Evolutionary conservation across 768 basidiomycete genomes (phyloP), one percentile per base, ranked within the genome.

Genomic region (Auriscalpium orientale): DNA sequence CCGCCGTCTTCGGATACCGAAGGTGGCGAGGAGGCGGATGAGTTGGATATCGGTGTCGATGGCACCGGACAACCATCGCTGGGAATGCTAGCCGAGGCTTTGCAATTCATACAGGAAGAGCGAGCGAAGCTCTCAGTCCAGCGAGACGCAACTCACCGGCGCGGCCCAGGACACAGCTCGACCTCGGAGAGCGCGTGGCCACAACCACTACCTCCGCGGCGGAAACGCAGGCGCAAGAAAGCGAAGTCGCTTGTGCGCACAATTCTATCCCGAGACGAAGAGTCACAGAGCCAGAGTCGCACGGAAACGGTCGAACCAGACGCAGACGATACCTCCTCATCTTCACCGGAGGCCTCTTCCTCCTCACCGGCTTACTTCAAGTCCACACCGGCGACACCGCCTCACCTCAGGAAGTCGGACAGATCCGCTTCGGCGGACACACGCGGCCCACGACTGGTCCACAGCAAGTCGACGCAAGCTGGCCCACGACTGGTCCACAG

Each of bases 71-170:
- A 80, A 47, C 88, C 89, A 0, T 88, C 85, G 3, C 70, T 91
- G 13, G 89, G 89, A 0, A 79, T 80, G 52, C 76, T 91, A 15
- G 87, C 87, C 56, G 82, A 83, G 57, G 87, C 85, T 0, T 74
- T 91, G 13, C 80, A 79, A n/a, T 91, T 89, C 58, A 76, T 90
- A 50, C 85, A 84, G 45, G 81, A 80, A 10, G 89, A 91, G 66
- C 76, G 86, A 54, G 81, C 80, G 37, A 75, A 77, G 58, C 75
- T 81, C 59, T 77, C 74, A 46, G 84, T 82, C 8, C 66, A 71
- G 45, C 62, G 66, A 52, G 67, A 54, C 40, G 28, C 28, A 28
- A 66, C 36, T 12, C 38, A 43, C 21, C 56, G 61, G 56, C 50
- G 60, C 28, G 56, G 54, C 0, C 28, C 28, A 28, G 28, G 28